These are phyloP conservation scores for Mycena haematopus DNA, from an alignment of 768 basidiomycete species.

Conservation along the genomic window DNA sequence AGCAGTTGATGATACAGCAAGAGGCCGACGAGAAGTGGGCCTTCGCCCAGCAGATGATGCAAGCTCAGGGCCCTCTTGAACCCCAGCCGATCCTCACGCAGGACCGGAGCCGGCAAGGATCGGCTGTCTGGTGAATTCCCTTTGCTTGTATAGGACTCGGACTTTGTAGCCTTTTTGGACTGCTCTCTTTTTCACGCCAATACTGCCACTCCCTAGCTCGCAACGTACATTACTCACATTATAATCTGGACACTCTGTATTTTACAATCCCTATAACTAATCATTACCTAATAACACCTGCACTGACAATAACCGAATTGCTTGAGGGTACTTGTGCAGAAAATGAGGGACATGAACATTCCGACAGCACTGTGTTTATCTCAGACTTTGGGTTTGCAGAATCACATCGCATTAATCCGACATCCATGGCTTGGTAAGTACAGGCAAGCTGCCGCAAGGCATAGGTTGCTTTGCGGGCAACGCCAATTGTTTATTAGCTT, in stretches of 20 bases:
- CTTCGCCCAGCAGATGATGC: slow-evolving; percentile 32
- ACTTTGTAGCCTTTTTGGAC: slow-evolving; percentile 10
- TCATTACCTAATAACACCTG: slow-evolving; percentile 27
- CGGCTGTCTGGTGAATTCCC: slow-evolving; percentile 27
- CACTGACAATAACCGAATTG: slow-evolving; percentile 7
- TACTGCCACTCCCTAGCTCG: slow-evolving; percentile 28
- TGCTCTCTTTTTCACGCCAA: slow-evolving; percentile 13
- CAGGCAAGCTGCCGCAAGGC: not conserved
- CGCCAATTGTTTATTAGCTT: slow-evolving; percentile 5
- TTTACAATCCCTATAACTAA: slow-evolving; percentile 16
- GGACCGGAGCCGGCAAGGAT: slow-evolving; percentile 28
- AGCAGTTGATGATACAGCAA: slow-evolving; percentile 31
- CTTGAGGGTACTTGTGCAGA: not conserved
- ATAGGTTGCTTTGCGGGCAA: slow-evolving; percentile 19
- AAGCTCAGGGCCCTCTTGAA: slow-evolving; percentile 27
- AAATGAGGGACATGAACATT: no score
- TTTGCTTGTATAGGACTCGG: slow-evolving; percentile 21
- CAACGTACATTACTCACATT: slow-evolving; percentile 13
- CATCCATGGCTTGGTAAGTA: no score
- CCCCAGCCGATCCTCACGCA: slow-evolving; percentile 27
- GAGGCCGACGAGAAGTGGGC: slow-evolving; percentile 31
- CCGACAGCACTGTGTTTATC: no score
- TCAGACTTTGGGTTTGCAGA: no score
- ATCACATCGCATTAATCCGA: no score
- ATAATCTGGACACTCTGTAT: slow-evolving; percentile 24